A percentile compares a stretch with the other conserved stretches of the same genome.
phyloP scores from a whole-genome alignment of 208 protist species.

The Phytomonas francai region DNA sequence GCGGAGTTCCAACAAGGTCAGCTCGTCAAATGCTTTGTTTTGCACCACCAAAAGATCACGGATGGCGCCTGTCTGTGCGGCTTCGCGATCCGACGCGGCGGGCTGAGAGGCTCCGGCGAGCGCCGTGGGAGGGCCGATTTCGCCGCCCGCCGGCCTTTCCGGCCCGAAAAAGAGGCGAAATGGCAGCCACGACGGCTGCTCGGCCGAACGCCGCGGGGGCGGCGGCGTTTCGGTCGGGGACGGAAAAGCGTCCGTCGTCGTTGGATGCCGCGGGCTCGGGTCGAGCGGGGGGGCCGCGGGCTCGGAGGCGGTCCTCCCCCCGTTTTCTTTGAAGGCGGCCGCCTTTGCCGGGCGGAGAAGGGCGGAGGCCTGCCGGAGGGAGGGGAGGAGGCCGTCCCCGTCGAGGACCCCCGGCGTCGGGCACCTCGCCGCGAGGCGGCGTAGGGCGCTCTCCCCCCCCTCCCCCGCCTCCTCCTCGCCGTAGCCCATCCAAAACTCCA shows the following conservation, averaged over 20 bases:
- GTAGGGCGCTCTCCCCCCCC: neutral
- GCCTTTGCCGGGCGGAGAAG: neutral
- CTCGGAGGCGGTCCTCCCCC: too few relatives aligned
- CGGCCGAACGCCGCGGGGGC: neutral
- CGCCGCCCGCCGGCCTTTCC: neutral
- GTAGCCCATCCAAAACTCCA: slow-evolving; percentile 58
- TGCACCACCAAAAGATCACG: slow-evolving; percentile 24
- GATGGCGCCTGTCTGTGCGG: slow-evolving; percentile 3
- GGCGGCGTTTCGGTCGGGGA: neutral
- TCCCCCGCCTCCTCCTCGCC: slow-evolving; percentile 14
- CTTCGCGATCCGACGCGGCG: neutral
- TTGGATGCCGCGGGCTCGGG: neutral
- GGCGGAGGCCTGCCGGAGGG: slow-evolving; percentile 26
- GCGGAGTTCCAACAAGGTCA: slow-evolving; percentile 49
- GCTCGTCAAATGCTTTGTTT: slow-evolving; percentile 47
- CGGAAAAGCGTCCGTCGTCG: neutral
- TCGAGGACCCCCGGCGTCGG: slow-evolving; percentile 12
- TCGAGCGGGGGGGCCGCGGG: neutral
- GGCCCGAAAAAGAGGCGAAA: neutral
- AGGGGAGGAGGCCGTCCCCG: slow-evolving; percentile 41
- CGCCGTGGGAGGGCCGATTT: neutral
- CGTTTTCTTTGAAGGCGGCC: too few relatives aligned
- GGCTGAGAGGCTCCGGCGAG: slow-evolving; percentile 2
- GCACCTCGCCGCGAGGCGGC: neutral
- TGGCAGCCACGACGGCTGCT: slow-evolving; percentile 3